Base-by-base conservation (phyloP, 192 early-diverging fungal genomes). In the Podochytrium sp. region DNA sequence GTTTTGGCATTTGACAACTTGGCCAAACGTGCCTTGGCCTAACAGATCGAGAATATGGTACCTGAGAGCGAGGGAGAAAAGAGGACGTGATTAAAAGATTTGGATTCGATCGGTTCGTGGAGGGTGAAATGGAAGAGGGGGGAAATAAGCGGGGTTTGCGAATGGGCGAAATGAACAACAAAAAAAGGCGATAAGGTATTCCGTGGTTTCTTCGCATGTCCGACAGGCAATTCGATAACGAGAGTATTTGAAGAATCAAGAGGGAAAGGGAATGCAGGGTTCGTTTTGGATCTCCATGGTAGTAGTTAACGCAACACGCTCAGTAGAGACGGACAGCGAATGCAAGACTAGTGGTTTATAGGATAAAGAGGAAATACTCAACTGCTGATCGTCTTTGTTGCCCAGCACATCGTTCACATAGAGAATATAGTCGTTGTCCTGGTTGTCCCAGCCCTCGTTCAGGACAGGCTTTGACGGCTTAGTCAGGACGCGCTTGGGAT, bases 341-440 rank as follows among this genome's bases (percentile, higher is more conserved):
- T n/a, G n/a, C n/a, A n/a, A n/a, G n/a, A n/a, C n/a, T n/a, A n/a
- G n/a, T n/a, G n/a, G n/a, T n/a, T n/a, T n/a, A n/a, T n/a, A n/a
- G n/a, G n/a, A n/a, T 37, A 18, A 30, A 20, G 14, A 30, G n/a
- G 29, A 2, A 1, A 37, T 20, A 65, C 63, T 65, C 76, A 84
- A 94, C 92, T 94, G 89, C 64, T 93, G 91, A 6, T 93, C 92
- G 37, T 94, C 92, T 67, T 92, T 90, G 30, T 85, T 86, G n/a
- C 96, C 96, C n/a, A 99, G 80, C 16, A 97, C 90, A 74, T 99
- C 97, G 76, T 96, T 97, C 62, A 97, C 96, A 78, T 94, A 94
- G 37, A 99, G 85, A 65, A 99, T 94, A 77, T 97, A 99, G 78
- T 99, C 97, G 69, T 83, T 92, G 77, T 98, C 94, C 75, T 92